A percentile compares a stretch with the other conserved stretches of the same genome.
These are phyloP conservation scores for Aspergillus heteromorphus DNA, from an alignment of 495 filamentous ascomycete genomes.

Conservation along the genomic window DNA sequence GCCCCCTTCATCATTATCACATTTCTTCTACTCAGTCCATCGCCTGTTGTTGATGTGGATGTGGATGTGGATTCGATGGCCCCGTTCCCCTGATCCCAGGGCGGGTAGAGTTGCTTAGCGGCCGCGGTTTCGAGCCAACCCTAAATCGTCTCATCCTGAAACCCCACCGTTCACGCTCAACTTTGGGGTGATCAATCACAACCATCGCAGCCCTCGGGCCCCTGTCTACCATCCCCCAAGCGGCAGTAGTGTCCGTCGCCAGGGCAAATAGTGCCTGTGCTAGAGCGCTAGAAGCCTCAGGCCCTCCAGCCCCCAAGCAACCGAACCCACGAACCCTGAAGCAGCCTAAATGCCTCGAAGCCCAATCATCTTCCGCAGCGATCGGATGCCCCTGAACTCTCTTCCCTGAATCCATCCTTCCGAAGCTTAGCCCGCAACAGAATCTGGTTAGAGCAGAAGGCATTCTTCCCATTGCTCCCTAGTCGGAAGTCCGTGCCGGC, in stretches of 20 bases:
- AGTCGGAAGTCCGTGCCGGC: too few relatives aligned
- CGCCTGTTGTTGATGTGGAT: too few relatives aligned
- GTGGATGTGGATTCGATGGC: too few relatives aligned
- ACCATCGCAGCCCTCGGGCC: not conserved
- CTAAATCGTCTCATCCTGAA: not conserved
- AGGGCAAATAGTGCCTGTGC: not conserved
- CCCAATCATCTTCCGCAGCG: not conserved
- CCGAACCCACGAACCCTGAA: not conserved
- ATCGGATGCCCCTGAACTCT: too few relatives aligned
- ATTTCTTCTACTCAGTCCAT: too few relatives aligned
- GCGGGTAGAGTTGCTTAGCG: not conserved
- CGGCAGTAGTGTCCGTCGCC: not conserved
- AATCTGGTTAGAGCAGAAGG: too few relatives aligned
- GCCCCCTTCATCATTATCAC: too few relatives aligned
- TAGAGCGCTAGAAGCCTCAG: too few relatives aligned
- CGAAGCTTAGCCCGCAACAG: too few relatives aligned
- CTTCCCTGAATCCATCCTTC: too few relatives aligned
- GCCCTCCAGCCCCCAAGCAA: not conserved
- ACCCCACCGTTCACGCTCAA: not conserved
- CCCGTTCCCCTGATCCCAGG: not conserved
- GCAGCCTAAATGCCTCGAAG: not conserved
- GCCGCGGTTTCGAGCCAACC: not conserved
- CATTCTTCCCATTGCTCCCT: too few relatives aligned
- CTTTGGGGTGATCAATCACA: not conserved
- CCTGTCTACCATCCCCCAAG: not conserved